Percentiles rank a stretch among this genome's conserved stretches.
phyloP scores from a whole-genome alignment of 768 basidiomycete genomes.

The Agrocybe praecox region DNA sequence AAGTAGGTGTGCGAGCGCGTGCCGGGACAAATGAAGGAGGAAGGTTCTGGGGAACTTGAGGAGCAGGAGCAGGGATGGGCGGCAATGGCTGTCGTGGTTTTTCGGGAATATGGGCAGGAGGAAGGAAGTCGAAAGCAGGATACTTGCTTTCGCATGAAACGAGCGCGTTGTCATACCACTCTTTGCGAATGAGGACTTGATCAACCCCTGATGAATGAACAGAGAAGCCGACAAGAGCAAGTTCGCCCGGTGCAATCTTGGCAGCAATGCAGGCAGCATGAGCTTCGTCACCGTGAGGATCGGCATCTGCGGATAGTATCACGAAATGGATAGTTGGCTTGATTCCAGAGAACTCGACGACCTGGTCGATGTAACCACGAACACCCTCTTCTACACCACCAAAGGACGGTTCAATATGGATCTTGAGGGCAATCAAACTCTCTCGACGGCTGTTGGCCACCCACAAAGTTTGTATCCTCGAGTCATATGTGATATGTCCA shows the following conservation, averaged over 20 bases:
- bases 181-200: slow-evolving; percentile 83
- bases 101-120: slow-evolving; percentile 13
- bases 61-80: slow-evolving; percentile 19
- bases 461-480: slow-evolving; percentile 85
- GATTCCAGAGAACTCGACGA: slow-evolving; percentile 80
- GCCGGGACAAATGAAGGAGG: slow-evolving; percentile 30
- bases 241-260: slow-evolving; percentile 72
- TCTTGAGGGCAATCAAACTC: slow-evolving; percentile 80
- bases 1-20: slow-evolving; percentile 67
- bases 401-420: slow-evolving; percentile 66
- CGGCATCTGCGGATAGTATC: slow-evolving; percentile 82
- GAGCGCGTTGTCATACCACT: slow-evolving; percentile 81
- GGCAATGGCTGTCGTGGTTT: slow-evolving; percentile 28
- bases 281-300: slow-evolving; percentile 81
- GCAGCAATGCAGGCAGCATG: slow-evolving; percentile 84
- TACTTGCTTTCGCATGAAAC: slow-evolving; percentile 59
- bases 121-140: slow-evolving; percentile 47
- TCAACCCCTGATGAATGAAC: slow-evolving; percentile 92
- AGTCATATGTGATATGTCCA: slow-evolving; percentile 84
- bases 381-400: slow-evolving; percentile 62
- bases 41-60: slow-evolving; percentile 18
- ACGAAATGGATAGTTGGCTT: slow-evolving; percentile 90
- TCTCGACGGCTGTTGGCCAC: slow-evolving; percentile 84
- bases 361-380: slow-evolving; percentile 75
- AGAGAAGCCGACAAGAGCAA: slow-evolving; percentile 84